Conservation (phyloP, 306 rosid genomes). For the Prunus campanulata region DNA sequence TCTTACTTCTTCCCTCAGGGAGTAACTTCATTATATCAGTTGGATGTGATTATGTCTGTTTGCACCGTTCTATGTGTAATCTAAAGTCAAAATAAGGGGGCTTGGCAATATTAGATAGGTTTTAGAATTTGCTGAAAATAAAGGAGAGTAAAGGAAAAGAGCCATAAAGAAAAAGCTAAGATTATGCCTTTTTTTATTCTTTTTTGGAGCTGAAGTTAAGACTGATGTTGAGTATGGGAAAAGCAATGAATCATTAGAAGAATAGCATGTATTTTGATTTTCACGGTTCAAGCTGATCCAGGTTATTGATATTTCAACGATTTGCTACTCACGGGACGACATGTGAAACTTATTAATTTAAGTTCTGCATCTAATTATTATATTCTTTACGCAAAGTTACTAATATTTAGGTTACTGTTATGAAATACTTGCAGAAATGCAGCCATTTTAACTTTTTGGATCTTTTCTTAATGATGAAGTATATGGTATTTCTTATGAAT, state of each 20-base stretch:
- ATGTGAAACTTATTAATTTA: not conserved
- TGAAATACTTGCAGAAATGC: not conserved
- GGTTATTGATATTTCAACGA: not conserved
- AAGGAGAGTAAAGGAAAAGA: not conserved
- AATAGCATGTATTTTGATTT: not conserved
- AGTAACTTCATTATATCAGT: not conserved
- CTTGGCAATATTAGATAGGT: not conserved
- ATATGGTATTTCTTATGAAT: not conserved
- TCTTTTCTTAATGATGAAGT: not conserved
- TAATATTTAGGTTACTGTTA: not conserved
- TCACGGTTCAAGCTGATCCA: not conserved
- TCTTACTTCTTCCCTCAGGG: not conserved
- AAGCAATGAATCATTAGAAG: not conserved
- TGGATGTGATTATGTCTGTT: slow-evolving; percentile 3
- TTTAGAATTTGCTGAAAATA: not conserved
- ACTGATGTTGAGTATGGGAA: not conserved
- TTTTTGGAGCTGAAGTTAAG: not conserved
- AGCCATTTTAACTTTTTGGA: not conserved
- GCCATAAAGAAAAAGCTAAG: not conserved
- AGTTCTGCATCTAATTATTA: not conserved
- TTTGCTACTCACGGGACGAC: not conserved
- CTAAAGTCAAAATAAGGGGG: not conserved
- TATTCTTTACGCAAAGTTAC: not conserved
- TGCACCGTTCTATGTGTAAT: not conserved
- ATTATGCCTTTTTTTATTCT: not conserved